Conservation (phyloP, 495 filamentous ascomycete genomes). For the Massariosphaeria phaeospora region DNA sequence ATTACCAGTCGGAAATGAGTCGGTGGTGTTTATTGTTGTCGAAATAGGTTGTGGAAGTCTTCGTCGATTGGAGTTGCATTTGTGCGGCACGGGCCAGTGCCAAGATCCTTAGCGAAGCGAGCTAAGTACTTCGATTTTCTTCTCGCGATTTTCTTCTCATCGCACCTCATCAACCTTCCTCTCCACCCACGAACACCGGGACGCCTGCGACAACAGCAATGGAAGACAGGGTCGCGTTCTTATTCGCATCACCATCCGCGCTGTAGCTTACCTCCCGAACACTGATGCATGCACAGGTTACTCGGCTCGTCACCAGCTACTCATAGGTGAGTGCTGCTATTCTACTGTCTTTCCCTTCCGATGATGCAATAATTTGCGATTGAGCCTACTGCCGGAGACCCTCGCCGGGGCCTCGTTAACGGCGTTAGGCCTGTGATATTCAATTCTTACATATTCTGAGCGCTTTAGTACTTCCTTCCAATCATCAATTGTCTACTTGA, state of each 20-base stretch:
- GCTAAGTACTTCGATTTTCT: constrained; percentile 10
- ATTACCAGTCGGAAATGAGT: constrained; percentile 32
- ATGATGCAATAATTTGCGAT: constrained; percentile 99
- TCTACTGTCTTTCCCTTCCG: constrained; percentile 34
- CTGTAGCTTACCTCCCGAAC: no score
- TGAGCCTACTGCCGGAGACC: constrained; percentile 71
- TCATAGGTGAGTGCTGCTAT: no score
- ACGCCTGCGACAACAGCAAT: no score
- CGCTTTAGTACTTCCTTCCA: constrained; percentile 2
- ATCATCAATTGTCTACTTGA: constrained; percentile 5
- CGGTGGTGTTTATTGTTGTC: constrained; percentile 13
- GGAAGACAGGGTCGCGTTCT: no score
- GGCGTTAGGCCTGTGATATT: constrained; percentile 70
- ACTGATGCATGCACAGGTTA: no score
- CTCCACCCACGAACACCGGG: neutral
- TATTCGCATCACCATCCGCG: neutral
- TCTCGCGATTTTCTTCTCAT: constrained; percentile 4
- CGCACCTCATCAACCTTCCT: neutral
- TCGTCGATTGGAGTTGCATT: neutral
- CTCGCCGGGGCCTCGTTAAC: constrained; percentile 80
- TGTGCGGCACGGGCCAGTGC: constrained; percentile 10
- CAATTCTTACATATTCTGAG: constrained; percentile 98
- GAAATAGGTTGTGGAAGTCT: constrained; percentile 8
- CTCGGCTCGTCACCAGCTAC: no score
- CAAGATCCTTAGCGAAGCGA: constrained; percentile 18